phyloP scores from a whole-genome alignment of 192 early-diverging fungal species.

The Backusella australiensis region DNA sequence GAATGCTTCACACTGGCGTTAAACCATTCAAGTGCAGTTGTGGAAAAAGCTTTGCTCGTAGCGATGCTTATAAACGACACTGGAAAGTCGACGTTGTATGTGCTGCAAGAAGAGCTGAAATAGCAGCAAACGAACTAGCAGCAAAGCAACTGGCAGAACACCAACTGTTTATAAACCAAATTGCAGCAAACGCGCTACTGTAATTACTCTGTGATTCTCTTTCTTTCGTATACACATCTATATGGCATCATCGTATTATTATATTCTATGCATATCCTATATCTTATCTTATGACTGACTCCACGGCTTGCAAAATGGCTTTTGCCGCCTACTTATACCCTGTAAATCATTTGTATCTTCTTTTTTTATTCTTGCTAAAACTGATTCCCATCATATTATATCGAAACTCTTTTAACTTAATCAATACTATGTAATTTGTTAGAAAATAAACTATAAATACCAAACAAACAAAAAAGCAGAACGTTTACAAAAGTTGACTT shows the following conservation, averaged over 20 bases:
- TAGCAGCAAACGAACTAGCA: not conserved
- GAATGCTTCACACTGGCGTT: conserved; percentile 68
- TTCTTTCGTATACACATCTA: not conserved
- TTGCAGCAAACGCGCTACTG: not conserved
- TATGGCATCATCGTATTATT: not conserved
- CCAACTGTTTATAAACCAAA: no score
- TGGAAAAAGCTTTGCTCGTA: conserved; percentile 73
- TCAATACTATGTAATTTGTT: not conserved
- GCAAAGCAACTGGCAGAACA: no score
- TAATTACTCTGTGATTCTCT: not conserved
- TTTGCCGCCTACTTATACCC: not conserved
- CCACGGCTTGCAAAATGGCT: not conserved
- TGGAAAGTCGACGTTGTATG: conserved; percentile 10
- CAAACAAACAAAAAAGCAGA: conserved; percentile 1
- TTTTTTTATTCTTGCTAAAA: not conserved
- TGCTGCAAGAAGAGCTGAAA: not conserved
- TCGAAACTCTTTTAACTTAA: not conserved
- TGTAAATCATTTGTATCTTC: not conserved
- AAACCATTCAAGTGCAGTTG: conserved; percentile 79
- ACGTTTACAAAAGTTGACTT: not conserved
- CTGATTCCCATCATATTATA: not conserved
- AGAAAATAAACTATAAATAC: not conserved
- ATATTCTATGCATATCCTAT: not conserved
- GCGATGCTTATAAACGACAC: conserved; percentile 70
- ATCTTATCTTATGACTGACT: not conserved